Evolutionary conservation across 805 yeast genomes (phyloP), one percentile per base, ranked within the genome.

Genomic region (Cyberlindnera euphorbiiphila): DNA sequence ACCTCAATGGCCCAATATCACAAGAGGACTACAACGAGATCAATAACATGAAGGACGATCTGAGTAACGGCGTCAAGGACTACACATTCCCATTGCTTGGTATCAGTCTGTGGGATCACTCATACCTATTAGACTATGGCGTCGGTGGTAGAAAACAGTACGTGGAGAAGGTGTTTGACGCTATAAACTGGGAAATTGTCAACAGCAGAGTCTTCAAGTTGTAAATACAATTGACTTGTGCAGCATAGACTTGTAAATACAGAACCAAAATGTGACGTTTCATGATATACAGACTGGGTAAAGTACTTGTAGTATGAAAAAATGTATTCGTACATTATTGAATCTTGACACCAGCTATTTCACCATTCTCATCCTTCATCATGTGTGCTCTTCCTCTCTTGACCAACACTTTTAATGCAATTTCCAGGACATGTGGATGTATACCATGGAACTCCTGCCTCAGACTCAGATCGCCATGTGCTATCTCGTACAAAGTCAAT

Each of bases 41-140:
- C 22, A 54, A 56, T 30, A 61, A 62, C 23, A 56, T 76, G 38
- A 67, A 67, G 39, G 61, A 69, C 36, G 57, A 68, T 17, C 71
- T 71, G 8, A 44, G 47, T 12, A 40, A 51, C 20, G 61, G 62
- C 15, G 69, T 68, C 26, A 69, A 66, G 48, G 89, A 82, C 57
- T 76, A 72, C 65, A 71, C 78, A 17, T 66, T 88, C 48, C 95
- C 93, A 6, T 63, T 93, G 31, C 69, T 93, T 48, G 84, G 79
- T 34, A 70, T 88, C 47, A 86, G 80, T 61, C 71, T 84, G 49
- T 89, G 97, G 96, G 95, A 91, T 59, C 76, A 79, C 47, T 86
- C 96, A n/a, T 93, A 81, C 60, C 53, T 87, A 30, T 65, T 74
- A 19, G 98, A 93, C 61, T 91, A 81, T 62, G 96, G 97, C 32